Base-by-base conservation (phyloP, 495 filamentous ascomycete genomes). In the Aspergillus campestris region DNA sequence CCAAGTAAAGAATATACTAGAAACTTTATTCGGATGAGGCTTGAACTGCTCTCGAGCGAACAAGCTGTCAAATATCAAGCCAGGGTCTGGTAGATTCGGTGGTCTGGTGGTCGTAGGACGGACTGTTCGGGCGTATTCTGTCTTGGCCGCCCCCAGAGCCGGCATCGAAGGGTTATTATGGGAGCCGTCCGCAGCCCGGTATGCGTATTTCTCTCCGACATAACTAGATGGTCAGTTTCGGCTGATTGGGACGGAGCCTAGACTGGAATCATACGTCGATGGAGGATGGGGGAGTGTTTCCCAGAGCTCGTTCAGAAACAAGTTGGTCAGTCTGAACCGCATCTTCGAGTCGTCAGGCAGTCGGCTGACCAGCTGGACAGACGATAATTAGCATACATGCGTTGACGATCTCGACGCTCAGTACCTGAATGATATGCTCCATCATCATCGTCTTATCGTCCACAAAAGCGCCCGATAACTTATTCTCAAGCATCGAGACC, bases 251-350 rank as follows among this genome's bases (percentile, higher is more conserved):
- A 4, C 18, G 18, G 18, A 24, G 4, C 18, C 18, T 4, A 4
- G 18, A 4, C 18, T 24, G 18, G 18, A 24, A 4, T 1, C 18
- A 2, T 24, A 49, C 4, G 40, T 72, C 41, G 74, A 54, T 0
- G 81, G 81, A 12, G 81, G 81, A 56, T 83, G 81, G 47, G 75
- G 68, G 24, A 84, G 64, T 36, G 72, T 78, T 42, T 70, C 61
- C 78, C 78, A 84, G 7, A 82, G 69, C 12, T 67, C 55, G 29
- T 74, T 70, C 14, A 83, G 64, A 51, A 82, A 70, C 31, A 59
- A 49, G 48, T 70, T 56, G 33, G 77, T 80, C 15, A 82, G 54
- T n/a, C 64, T 58, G n/a, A 53, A 59, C 8, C 73, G 49, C 32
- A 62, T 50, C 31, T 67, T 65, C 6, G 73, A 77, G 2, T 57